Base-by-base conservation (phyloP, 768 basidiomycete genomes). In the Naganishia onofrii region DNA sequence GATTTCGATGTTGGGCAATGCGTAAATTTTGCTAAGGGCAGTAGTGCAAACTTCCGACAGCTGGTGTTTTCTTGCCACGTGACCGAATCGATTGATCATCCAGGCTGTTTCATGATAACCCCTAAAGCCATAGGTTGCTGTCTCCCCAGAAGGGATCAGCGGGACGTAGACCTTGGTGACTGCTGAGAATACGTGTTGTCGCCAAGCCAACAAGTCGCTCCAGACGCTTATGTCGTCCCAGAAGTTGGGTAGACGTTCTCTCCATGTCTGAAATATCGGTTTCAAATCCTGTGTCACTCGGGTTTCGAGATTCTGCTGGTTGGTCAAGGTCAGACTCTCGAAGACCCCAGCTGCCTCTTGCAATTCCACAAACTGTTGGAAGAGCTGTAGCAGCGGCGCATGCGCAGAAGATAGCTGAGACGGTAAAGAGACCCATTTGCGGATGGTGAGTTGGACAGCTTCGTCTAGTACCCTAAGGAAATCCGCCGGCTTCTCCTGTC, bases 11-110 rank as follows among this genome's bases (percentile, higher is more conserved):
- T 99, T 99, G 26, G 96, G 96, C 23, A 99, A 84, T 0, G 93
- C 94, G 81, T 99, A 99, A 73, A 99, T 99, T 83, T 93, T 97
- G 80, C 90, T 93, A 76, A 99, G 85, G 1, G 91, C 90, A 6
- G 86, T 91, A 82, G 92, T 92, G 83, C 96, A 98, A 48, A 96
- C 96, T 57, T 99, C 96, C 54, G 94, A 85, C 8, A 99, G 85
- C 71, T 94, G 91, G 77, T 99, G 96, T 82, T 98, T 95, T 69
- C 96, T 86, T 26, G 96, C 96, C 67, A 97, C 93, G 82, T 99
- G 95, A 10, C 96, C 96, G 77, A 99, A 98, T 19, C 96, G 89
- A 79, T 99, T 99, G 84, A 98, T 97, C 78, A 96, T 98, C 96
- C 96, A 99, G 8, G 96, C 96, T 0, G 93, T 98, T 83, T 99